These are phyloP conservation scores for Neonectria sp. DNA, from an alignment of 2,329 filamentous ascomycete species.

Conservation along the genomic window DNA sequence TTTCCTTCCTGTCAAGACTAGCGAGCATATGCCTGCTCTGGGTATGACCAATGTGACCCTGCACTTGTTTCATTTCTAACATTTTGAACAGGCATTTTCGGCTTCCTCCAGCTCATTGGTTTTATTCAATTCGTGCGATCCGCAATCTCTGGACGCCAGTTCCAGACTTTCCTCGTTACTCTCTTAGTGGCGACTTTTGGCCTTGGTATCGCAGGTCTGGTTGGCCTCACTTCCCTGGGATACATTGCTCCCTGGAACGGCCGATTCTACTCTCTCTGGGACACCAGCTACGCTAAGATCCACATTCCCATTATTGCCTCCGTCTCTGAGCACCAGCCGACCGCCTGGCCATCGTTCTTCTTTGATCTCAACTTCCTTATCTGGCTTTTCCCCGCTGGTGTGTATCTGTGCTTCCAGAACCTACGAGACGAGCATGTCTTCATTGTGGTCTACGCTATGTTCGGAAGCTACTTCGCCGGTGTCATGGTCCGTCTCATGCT, in stretches of 20 bases:
- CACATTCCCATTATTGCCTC: slow-evolving; percentile 99
- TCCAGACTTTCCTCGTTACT: slow-evolving; percentile 88
- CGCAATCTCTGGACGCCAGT: slow-evolving; percentile 93
- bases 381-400: slow-evolving; percentile 98
- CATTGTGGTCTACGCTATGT: slow-evolving; percentile 95
- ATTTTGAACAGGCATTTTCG: slow-evolving; percentile 82
- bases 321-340: slow-evolving; percentile 99
- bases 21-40: slow-evolving; percentile 97
- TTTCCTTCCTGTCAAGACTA: slow-evolving; percentile 95
- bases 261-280: slow-evolving; percentile 99
- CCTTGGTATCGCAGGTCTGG: slow-evolving; percentile 80
- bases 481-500: slow-evolving; percentile 99
- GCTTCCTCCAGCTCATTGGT: slow-evolving; percentile 91
- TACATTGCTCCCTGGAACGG: slow-evolving; percentile 98
- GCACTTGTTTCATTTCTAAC: slow-evolving; percentile 24
- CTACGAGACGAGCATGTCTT: slow-evolving; percentile 98
- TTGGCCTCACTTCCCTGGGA: slow-evolving; percentile 89
- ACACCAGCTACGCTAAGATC: slow-evolving; percentile 98
- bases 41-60: slow-evolving; percentile 64
- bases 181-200: slow-evolving; percentile 83
- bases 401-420: slow-evolving; percentile 97
- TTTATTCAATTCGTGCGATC: slow-evolving; percentile 92
- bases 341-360: slow-evolving; percentile 99
- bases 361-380: slow-evolving; percentile 98
- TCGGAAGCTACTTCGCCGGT: slow-evolving; percentile 97